Evolutionary conservation across 192 early-diverging fungal species (phyloP), one percentile per base, ranked within the genome.

Genomic region (Ambispora gerdemannii): DNA sequence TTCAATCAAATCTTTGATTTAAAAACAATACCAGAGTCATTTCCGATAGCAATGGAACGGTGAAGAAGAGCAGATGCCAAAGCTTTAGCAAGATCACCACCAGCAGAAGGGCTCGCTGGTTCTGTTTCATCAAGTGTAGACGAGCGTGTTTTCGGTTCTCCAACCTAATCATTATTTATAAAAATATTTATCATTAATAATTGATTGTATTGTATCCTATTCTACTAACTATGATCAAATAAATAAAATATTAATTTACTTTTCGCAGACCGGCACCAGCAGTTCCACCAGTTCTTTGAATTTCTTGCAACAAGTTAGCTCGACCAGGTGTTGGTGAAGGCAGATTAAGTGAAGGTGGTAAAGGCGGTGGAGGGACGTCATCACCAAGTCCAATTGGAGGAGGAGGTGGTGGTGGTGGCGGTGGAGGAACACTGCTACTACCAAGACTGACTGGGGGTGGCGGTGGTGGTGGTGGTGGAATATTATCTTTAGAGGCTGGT

Each of bases 231-330:
- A n/a, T n/a, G n/a, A n/a, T n/a, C n/a, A n/a, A n/a, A n/a, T n/a
- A n/a, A n/a, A n/a, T n/a, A n/a, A n/a, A n/a, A 61, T 35, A 7
- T 61, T 61, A 25, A 52, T 50, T 13, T 52, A 67, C 66, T 13
- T 15, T 1, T 56, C 8, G 32, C 51, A 69, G 35, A 27, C 52
- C 52, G 56, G 34, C 67, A 4, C 34, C 66, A 24, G 68, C 72
- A 69, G 81, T 73, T 22, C 82, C 84, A 32, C 84, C 82, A 1
- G 78, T 66, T 10, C 75, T 77, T 31, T 80, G 75, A 34, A 86
- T 86, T 51, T 78, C 77, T 43, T 72, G 78, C 77, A 86, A 58
- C 3, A 86, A 60, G 53, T 80, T 79, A 32, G 52, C 28, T 19
- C 79, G 72, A 31, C 71, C 70, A 63, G 50, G 59, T 2, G 34